Base-by-base conservation (phyloP, 2,329 filamentous ascomycete species). In the Colletotrichum coccodes region DNA sequence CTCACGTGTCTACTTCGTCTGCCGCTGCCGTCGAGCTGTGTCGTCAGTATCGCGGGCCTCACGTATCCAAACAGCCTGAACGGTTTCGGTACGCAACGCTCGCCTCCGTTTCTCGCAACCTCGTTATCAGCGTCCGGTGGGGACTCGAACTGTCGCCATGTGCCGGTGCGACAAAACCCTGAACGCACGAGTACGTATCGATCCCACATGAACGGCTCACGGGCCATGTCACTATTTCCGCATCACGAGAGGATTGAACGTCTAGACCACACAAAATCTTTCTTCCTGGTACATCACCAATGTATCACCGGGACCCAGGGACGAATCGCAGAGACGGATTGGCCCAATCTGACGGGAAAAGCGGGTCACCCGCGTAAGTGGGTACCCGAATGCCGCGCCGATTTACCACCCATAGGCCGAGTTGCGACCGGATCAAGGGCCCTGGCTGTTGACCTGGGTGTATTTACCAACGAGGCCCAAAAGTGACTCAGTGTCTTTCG, bases 321-420 rank as follows among this genome's bases (percentile, higher is more conserved):
- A 38, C 12, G 32, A 34, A 36, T 18, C 50, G 26, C 21, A 36
- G 34, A 28, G 23, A 46, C 44, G 14, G 52, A 64, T 54, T 64
- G 65, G 52, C 36, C 40, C 47, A 59, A 28, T 28, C 65, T 60
- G 65, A 68, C 65, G 65, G 65, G 49, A 65, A 66, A 68, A 42
- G 54, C 34, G 66, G 49, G 49, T 26, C 32, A 18, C 18, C 42
- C 61, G 26, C 50, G 26, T 11, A 9, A 23, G 66, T 56, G 66
- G 66, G 34, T 42, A 38, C 65, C 66, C 66, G 66, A 68, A 68
- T 66, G 34, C 66, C 66, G 66, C 61, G 54, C 66, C 66, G 66
- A 60, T 50, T 42, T 30, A 42, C 49, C 47, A 60, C 40, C 26
- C 38, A 50, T 49, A 44, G 40, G 6, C 66, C 66, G 66, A 66